Evolutionary conservation across 2,329 filamentous ascomycete species (phyloP).

Genomic region (Tolypocladium ophioglossoides): DNA sequence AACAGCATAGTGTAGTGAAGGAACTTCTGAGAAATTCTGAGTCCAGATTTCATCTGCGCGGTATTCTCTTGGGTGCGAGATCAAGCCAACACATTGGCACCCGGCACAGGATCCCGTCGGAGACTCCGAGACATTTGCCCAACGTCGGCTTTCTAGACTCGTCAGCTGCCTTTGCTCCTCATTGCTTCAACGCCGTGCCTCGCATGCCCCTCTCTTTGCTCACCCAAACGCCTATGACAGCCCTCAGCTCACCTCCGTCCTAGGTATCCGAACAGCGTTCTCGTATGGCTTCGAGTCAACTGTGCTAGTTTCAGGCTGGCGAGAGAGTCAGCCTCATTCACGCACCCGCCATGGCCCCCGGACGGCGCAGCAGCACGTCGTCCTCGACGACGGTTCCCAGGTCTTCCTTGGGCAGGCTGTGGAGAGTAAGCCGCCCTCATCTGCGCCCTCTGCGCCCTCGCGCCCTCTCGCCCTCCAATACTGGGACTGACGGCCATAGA

Average conservation of each 20-base stretch:
- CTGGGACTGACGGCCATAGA: constrained; percentile 29
- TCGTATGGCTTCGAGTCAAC: background rate
- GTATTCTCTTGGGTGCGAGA: too few relatives aligned
- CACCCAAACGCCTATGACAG: background rate
- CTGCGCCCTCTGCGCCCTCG: too few relatives aligned
- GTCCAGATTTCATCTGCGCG: too few relatives aligned
- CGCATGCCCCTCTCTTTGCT: too few relatives aligned
- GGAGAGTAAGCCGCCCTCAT: constrained; percentile 28
- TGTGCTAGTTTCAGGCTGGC: background rate
- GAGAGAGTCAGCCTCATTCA: background rate
- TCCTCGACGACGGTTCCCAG: constrained; percentile 10
- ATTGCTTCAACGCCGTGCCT: background rate
- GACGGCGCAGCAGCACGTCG: constrained; percentile 7
- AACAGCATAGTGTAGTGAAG: accelerated
- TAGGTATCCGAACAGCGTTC: background rate
- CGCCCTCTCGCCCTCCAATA: too few relatives aligned
- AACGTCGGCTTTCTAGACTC: too few relatives aligned
- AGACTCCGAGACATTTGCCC: too few relatives aligned
- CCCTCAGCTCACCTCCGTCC: background rate
- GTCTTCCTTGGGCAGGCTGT: constrained; percentile 29
- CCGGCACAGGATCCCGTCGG: too few relatives aligned
- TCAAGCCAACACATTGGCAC: too few relatives aligned
- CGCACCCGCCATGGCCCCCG: constrained; percentile 13
- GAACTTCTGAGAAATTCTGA: too few relatives aligned
- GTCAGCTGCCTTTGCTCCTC: background rate